phyloP scores from a whole-genome alignment of 768 basidiomycete genomes.

The Calocera cornea region DNA sequence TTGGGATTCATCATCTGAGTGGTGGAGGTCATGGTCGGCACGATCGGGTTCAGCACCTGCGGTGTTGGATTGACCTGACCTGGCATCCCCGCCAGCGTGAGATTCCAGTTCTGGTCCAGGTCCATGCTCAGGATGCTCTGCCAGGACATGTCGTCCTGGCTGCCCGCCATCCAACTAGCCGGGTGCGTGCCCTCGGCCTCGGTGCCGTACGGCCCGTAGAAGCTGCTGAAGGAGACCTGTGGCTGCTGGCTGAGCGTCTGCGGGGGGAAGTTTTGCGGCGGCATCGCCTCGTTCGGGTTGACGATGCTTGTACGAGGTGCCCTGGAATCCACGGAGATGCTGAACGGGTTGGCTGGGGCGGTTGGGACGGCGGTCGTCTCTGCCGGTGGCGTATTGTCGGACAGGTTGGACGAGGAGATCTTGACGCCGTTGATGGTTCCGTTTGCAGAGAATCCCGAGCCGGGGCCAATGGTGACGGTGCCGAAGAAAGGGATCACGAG shows the following conservation, averaged over 20 bases:
- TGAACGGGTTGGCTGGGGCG: neutral
- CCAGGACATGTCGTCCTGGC: neutral
- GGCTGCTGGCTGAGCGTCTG: neutral
- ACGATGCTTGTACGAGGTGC: neutral
- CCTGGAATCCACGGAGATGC: neutral
- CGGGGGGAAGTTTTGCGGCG: neutral
- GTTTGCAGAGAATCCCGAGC: neutral
- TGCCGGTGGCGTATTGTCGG: no score
- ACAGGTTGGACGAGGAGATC: neutral
- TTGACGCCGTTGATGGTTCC: neutral
- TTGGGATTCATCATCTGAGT: neutral
- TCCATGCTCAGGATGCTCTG: conserved; percentile 2
- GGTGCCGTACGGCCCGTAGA: neutral
- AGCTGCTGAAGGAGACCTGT: neutral
- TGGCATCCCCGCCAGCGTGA: neutral
- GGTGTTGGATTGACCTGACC: neutral
- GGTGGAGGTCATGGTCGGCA: neutral
- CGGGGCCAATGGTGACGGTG: neutral
- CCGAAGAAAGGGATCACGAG: conserved; percentile 1
- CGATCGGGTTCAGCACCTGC: neutral
- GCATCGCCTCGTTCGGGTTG: neutral
- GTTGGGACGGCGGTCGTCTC: neutral
- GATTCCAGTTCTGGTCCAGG: conserved; percentile 5
- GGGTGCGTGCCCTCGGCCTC: neutral
- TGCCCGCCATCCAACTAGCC: neutral